These are phyloP conservation scores for Tylopilus vinaceipallidus DNA, from an alignment of 768 basidiomycete genomes.

Conservation along the genomic window DNA sequence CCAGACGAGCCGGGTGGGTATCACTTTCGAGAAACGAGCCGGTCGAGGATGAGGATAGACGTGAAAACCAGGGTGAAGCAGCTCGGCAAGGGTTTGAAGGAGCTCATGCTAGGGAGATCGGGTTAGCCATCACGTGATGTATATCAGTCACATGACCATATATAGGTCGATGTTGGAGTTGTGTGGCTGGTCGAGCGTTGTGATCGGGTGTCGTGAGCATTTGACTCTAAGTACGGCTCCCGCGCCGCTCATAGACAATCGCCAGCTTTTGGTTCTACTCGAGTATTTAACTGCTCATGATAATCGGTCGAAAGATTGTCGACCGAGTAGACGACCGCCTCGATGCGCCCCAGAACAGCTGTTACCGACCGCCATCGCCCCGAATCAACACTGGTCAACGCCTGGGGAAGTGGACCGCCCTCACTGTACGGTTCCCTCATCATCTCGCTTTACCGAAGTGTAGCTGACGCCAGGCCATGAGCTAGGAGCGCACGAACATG, in stretches of 20 bases:
- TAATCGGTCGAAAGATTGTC: constrained; percentile 29
- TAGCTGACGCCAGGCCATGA: background rate
- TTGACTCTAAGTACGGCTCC: no score
- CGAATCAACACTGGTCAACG: constrained; percentile 16
- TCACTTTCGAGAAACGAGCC: constrained; percentile 28
- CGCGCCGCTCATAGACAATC: no score
- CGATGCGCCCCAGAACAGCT: constrained; percentile 6
- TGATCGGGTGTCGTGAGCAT: no score
- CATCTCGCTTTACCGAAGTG: background rate
- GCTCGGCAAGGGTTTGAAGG: constrained; percentile 31
- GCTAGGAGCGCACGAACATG: constrained; percentile 24
- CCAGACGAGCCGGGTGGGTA: constrained; percentile 32
- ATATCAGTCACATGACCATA: constrained; percentile 9
- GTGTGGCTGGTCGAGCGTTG: no score
- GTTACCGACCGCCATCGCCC: constrained; percentile 11
- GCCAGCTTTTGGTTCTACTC: no score
- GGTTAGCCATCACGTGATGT: constrained; percentile 12
- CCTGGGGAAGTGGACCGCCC: constrained; percentile 1
- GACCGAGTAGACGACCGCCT: constrained; percentile 25
- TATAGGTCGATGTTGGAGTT: constrained; percentile 7
- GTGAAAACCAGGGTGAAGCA: constrained; percentile 30
- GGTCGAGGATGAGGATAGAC: constrained; percentile 16
- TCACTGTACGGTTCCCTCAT: constrained; percentile 12
- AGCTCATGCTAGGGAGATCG: constrained; percentile 28
- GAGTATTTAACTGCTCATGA: no score